Evolutionary conservation across 495 filamentous ascomycete genomes (phyloP).

Genomic region (Aspergillus sclerotioniger): DNA sequence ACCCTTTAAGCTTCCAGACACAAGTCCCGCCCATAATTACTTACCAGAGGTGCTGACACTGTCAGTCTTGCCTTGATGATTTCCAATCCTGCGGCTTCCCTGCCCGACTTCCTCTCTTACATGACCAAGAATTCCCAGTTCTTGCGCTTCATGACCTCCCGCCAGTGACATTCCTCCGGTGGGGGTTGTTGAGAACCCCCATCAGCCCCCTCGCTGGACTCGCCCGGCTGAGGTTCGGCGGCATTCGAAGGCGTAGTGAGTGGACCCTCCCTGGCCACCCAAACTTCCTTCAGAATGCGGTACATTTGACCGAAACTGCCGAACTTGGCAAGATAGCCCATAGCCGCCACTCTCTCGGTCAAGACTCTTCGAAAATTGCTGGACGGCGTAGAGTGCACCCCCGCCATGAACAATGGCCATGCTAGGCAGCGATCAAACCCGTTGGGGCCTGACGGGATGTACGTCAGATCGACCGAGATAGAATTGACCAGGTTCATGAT

Average conservation of each 20-base stretch:
- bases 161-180: conserved; percentile 71
- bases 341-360: conserved; percentile 59
- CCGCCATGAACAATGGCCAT: conserved; percentile 88
- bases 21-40: neutral
- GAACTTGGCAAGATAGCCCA: conserved; percentile 74
- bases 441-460: conserved; percentile 73
- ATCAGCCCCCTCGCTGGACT: neutral
- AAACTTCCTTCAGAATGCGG: conserved; percentile 74
- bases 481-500: conserved; percentile 68
- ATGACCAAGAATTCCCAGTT: conserved; percentile 89
- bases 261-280: conserved; percentile 64
- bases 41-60: neutral
- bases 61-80: neutral
- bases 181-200: conserved; percentile 25
- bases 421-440: conserved; percentile 88
- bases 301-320: conserved; percentile 85
- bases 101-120: conserved; percentile 32
- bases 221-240: neutral
- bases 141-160: conserved; percentile 87
- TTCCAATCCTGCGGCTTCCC: no score
- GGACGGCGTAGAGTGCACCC: conserved; percentile 62
- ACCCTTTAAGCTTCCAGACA: neutral
- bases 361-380: conserved; percentile 75
- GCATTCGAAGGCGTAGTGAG: conserved; percentile 11
- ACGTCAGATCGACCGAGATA: conserved; percentile 64